Percentiles rank a stretch among this genome's conserved stretches.
phyloP scores from a whole-genome alignment of 176 grass and related monocot genomes.

The Poa annua region DNA sequence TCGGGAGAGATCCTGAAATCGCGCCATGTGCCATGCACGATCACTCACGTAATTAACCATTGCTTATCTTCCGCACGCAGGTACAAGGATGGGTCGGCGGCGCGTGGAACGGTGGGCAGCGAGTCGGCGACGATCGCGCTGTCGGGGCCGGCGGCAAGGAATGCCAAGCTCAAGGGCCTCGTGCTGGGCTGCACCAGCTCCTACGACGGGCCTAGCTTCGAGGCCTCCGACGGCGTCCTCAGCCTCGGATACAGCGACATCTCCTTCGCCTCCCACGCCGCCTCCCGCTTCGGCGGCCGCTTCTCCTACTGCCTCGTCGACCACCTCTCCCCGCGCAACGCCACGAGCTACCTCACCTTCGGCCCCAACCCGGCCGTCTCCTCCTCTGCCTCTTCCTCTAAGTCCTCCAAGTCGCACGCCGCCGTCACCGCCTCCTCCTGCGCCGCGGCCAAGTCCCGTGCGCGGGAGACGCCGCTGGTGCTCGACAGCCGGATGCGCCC shows the following conservation, averaged over 20 bases:
- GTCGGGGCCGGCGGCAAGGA: constrained; percentile 43
- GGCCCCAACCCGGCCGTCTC: constrained; percentile 58
- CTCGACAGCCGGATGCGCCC: constrained; percentile 66
- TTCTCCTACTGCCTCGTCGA: constrained; percentile 99
- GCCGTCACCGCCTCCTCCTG: background rate
- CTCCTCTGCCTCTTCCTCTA: background rate
- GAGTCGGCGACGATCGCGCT: constrained; percentile 84
- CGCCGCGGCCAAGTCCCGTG: background rate
- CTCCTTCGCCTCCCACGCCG: constrained; percentile 79
- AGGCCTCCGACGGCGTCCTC: constrained; percentile 78
- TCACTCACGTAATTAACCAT: constrained; percentile 1
- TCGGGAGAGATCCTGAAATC: constrained; percentile 38
- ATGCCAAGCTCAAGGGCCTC: constrained; percentile 68
- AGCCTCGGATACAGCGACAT: constrained; percentile 84
- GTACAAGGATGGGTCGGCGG: constrained; percentile 85
- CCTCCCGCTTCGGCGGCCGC: constrained; percentile 70
- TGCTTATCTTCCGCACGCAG: constrained; percentile 37
- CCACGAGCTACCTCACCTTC: constrained; percentile 82
- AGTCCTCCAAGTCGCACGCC: background rate
- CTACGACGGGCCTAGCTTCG: constrained; percentile 66
- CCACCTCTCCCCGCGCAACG: constrained; percentile 88
- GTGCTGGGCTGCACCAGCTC: constrained; percentile 79
- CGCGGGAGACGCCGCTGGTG: constrained; percentile 62
- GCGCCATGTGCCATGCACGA: constrained; percentile 41
- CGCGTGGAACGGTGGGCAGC: constrained; percentile 65